Conservation (phyloP, 2,329 filamentous ascomycete genomes). For the Phyllosticta capitalensis region DNA sequence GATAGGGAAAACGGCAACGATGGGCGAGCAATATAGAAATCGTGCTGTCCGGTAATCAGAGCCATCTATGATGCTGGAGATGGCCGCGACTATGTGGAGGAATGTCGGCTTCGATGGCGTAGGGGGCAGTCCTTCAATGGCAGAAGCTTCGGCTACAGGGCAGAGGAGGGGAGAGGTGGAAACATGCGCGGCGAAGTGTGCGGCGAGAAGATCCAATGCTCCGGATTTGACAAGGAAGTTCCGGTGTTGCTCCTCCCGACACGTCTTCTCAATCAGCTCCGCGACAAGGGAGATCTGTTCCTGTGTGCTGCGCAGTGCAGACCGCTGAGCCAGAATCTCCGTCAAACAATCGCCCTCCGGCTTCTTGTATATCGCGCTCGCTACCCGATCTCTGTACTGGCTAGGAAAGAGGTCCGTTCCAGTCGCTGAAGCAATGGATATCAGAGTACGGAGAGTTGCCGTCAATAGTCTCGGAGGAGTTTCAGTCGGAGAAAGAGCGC, state of each 20-base stretch:
- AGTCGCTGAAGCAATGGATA: conserved; percentile 54
- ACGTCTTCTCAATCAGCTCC: conserved; percentile 51
- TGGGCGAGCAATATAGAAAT: conserved; percentile 35
- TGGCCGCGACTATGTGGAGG: conserved; percentile 64
- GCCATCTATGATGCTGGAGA: conserved; percentile 65
- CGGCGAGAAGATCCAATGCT: conserved; percentile 68
- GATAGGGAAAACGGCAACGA: conserved; percentile 19
- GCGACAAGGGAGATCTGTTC: conserved; percentile 54
- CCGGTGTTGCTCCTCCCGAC: conserved; percentile 60
- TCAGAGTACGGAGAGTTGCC: conserved; percentile 64
- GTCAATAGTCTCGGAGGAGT: conserved; percentile 59
- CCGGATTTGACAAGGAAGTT: conserved; percentile 61
- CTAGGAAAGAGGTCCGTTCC: conserved; percentile 45
- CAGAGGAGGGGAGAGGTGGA: conserved; percentile 17
- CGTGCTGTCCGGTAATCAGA: conserved; percentile 71
- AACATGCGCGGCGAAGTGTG: conserved; percentile 48
- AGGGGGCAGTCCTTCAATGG: conserved; percentile 31
- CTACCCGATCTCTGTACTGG: conserved; percentile 14
- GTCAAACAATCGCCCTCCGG: conserved; percentile 53
- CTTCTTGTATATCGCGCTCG: conserved; percentile 49
- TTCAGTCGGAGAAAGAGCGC: conserved; percentile 56
- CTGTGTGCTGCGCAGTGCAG: conserved; percentile 44
- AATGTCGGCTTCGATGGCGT: conserved; percentile 52
- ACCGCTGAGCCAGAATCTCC: conserved; percentile 54
- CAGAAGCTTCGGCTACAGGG: conserved; percentile 16